phyloP scores from a whole-genome alignment of 441 rosid genomes.

The California macrophylla region DNA sequence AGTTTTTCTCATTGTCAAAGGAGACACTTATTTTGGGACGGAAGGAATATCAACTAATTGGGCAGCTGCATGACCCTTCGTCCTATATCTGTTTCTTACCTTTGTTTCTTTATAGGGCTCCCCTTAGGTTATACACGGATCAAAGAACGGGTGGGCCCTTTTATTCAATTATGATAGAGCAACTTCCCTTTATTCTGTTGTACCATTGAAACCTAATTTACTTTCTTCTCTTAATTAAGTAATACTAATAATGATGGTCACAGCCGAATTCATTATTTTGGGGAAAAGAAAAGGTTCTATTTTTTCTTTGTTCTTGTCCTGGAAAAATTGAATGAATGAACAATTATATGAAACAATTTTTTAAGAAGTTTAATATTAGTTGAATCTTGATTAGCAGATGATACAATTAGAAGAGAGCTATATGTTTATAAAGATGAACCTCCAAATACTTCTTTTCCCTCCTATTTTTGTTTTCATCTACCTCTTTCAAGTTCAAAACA shows the following conservation, averaged over 20 bases:
- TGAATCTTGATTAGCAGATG: neutral
- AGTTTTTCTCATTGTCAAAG: too few relatives aligned
- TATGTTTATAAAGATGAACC: neutral
- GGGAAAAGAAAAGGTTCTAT: neutral
- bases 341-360: neutral
- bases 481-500: neutral
- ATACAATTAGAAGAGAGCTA: neutral
- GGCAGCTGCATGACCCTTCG: neutral
- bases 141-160: neutral
- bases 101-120: neutral
- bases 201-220: neutral
- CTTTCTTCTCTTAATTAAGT: neutral
- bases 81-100: neutral
- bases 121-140: neutral
- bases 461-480: neutral
- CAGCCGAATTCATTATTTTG: neutral
- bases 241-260: neutral
- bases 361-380: neutral
- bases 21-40: too few relatives aligned
- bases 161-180: neutral
- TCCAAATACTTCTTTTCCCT: neutral
- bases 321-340: neutral
- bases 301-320: neutral
- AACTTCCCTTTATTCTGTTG: neutral
- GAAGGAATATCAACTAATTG: neutral